Evolutionary conservation across 1,284 basidiomycete genomes (phyloP).

Genomic region (Meripilus lineatus): DNA sequence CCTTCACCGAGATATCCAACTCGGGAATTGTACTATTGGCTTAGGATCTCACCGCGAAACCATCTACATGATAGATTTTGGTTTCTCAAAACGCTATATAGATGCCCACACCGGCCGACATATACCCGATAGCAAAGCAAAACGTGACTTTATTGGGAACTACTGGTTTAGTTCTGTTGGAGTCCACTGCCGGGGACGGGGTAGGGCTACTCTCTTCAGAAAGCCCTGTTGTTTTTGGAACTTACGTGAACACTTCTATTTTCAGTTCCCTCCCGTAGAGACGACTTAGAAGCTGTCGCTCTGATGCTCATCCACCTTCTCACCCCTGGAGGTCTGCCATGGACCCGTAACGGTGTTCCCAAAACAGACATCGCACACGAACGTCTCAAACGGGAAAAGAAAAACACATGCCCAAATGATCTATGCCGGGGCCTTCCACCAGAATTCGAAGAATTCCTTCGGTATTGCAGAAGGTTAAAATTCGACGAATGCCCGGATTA

Average conservation of each 20-base stretch:
- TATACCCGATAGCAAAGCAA: slow-evolving; percentile 59
- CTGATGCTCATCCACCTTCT: slow-evolving; percentile 75
- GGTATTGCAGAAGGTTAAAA: slow-evolving; percentile 61
- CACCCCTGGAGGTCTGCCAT: slow-evolving; percentile 66
- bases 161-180: slow-evolving; percentile 75
- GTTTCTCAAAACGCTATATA: slow-evolving; percentile 73
- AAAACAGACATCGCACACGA: slow-evolving; percentile 59
- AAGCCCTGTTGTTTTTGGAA: slow-evolving; percentile 14
- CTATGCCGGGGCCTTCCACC: slow-evolving; percentile 64
- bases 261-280: slow-evolving; percentile 66
- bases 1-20: slow-evolving; percentile 71
- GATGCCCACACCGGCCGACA: slow-evolving; percentile 57
- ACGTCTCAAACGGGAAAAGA: slow-evolving; percentile 57
- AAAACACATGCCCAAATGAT: slow-evolving; percentile 51
- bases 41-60: slow-evolving; percentile 47
- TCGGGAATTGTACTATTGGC: slow-evolving; percentile 69
- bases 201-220: slow-evolving; percentile 30
- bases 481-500: slow-evolving; percentile 69
- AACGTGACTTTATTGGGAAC: slow-evolving; percentile 73
- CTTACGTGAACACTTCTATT: slow-evolving; percentile 7
- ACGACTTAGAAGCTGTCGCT: slow-evolving; percentile 70
- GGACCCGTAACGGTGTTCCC: slow-evolving; percentile 73
- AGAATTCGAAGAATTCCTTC: slow-evolving; percentile 70
- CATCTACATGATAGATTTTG: slow-evolving; percentile 80
- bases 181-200: slow-evolving; percentile 70